phyloP scores from a whole-genome alignment of 2,329 filamentous ascomycete species.

The Aspergillus ustus region DNA sequence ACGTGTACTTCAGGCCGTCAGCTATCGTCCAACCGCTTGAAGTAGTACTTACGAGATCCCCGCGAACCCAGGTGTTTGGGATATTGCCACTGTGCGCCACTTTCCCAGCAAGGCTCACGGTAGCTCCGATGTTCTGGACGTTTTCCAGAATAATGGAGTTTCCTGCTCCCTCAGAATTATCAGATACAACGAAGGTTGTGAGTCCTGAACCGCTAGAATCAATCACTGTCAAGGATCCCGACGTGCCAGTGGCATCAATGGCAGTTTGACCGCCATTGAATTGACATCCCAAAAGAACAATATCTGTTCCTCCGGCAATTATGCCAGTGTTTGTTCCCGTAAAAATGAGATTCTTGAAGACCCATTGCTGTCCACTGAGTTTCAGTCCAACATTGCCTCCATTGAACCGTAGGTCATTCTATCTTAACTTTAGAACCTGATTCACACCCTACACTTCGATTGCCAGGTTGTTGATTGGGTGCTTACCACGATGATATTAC shows the following conservation, averaged over 20 bases:
- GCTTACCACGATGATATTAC: constrained; percentile 36
- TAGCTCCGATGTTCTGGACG: constrained; percentile 32
- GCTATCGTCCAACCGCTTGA: background rate
- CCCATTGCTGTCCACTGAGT: constrained; percentile 39
- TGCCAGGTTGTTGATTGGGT: background rate
- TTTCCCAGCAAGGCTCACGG: constrained; percentile 32
- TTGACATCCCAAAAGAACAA: constrained; percentile 30
- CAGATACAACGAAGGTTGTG: constrained; percentile 25
- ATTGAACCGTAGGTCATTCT: constrained; percentile 33
- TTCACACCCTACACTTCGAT: background rate
- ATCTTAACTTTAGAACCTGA: constrained; percentile 9
- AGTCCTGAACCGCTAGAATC: constrained; percentile 23
- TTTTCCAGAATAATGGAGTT: constrained; percentile 38
- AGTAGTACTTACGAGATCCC: constrained; percentile 33
- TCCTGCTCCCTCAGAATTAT: constrained; percentile 36
- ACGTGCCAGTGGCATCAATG: constrained; percentile 30
- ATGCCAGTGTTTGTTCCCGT: constrained; percentile 63
- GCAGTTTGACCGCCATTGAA: constrained; percentile 31
- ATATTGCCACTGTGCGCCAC: constrained; percentile 26
- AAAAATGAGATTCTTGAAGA: constrained; percentile 58
- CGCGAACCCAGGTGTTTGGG: constrained; percentile 37
- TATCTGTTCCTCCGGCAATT: constrained; percentile 44
- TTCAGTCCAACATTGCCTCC: constrained; percentile 38
- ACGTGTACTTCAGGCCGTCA: constrained; percentile 21
- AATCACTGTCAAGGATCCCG: constrained; percentile 30